Conservation (phyloP, 352 stramenopile genomes). For the Stephanocyclus meneghinianus region DNA sequence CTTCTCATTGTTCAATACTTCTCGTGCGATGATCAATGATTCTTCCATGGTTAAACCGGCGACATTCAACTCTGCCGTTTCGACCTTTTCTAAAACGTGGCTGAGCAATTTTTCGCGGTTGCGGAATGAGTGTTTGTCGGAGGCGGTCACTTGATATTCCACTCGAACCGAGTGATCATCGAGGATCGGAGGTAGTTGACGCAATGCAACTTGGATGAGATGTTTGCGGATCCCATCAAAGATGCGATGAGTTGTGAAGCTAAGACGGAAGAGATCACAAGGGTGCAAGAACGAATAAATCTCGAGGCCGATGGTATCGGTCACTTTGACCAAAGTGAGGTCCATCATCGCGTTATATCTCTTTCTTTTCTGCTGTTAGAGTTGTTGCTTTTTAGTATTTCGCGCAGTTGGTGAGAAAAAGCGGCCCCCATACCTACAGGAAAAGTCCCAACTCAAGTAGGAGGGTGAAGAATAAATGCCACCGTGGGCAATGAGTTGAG, state of each 20-base stretch:
- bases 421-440: no score
- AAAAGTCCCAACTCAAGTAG: no score
- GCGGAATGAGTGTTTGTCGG: constrained; percentile 8
- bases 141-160: constrained; percentile 10
- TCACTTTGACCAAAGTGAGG: no score
- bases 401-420: no score
- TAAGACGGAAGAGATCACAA: constrained; percentile 12
- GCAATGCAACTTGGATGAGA: constrained; percentile 17
- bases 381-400: no score
- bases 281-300: constrained; percentile 19
- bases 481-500: no score
- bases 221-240: constrained; percentile 7
- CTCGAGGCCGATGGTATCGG: constrained; percentile 18
- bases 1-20: constrained; percentile 11
- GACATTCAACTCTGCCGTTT: constrained; percentile 18
- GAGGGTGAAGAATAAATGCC: no score
- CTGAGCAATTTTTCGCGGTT: constrained; percentile 14
- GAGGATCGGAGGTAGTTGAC: constrained; percentile 22
- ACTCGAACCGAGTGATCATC: not conserved
- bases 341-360: no score
- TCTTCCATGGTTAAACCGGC: constrained; percentile 15
- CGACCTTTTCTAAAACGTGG: constrained; percentile 20
- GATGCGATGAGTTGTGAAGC: constrained; percentile 8
- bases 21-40: constrained; percentile 16
- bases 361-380: no score